A percentile compares a stretch with the other conserved stretches of the same genome.
Evolutionary conservation across 164 flowering plant species (phyloP).

Genomic region (Stephania japonica): DNA sequence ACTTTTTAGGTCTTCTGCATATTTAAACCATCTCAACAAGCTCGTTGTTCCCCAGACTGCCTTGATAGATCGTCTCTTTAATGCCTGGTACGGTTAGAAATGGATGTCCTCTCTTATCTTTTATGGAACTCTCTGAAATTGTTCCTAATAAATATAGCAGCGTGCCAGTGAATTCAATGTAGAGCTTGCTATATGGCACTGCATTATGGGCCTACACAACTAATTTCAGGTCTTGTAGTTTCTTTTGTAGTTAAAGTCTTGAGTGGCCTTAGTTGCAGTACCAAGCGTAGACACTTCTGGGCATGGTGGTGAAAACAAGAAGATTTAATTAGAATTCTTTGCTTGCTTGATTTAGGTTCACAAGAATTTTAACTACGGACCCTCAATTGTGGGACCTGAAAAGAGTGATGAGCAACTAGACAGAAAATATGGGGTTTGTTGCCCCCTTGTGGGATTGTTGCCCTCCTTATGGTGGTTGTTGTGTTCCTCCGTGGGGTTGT

Average conservation of each 20-base stretch:
- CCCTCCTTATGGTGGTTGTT: no score
- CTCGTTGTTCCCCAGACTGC: not conserved
- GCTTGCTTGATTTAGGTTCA: no score
- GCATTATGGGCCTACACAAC: conserved; percentile 5
- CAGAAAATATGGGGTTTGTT: no score
- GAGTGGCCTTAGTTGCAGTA: not conserved
- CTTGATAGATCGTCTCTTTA: not conserved
- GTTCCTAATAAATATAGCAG: not conserved
- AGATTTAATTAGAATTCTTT: no score
- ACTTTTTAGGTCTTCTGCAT: not conserved
- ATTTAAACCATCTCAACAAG: not conserved
- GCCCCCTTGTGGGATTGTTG: no score
- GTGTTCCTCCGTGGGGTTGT: no score
- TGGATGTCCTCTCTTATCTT: not conserved
- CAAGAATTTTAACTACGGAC: no score
- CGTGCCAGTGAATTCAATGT: not conserved
- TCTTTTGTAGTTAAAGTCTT: not conserved
- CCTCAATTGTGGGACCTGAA: no score
- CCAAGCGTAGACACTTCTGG: not conserved
- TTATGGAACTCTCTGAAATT: not conserved
- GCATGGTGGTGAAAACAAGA: no score
- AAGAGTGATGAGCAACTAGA: no score
- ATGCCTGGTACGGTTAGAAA: not conserved
- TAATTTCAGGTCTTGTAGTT: not conserved
- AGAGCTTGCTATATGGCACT: not conserved